These are phyloP conservation scores for Microsporum ferrugineum DNA, from an alignment of 2,329 filamentous ascomycete species.

Conservation along the genomic window DNA sequence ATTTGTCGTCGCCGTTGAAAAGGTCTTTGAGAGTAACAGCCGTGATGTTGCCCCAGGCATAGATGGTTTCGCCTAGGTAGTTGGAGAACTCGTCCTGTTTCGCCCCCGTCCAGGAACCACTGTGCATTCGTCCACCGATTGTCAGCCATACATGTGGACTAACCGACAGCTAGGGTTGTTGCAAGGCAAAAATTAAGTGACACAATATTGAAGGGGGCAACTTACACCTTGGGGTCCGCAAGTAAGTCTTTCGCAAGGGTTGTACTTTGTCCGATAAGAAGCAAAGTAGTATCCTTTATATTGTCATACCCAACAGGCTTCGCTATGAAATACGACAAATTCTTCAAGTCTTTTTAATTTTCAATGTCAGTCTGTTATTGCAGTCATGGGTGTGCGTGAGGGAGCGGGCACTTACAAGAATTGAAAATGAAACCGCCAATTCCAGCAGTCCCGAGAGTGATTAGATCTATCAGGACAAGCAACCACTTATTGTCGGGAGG, in stretches of 20 bases:
- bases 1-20: not conserved
- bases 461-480: constrained; percentile 9
- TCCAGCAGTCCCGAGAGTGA: constrained; percentile 8
- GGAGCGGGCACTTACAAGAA: not conserved
- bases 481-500: constrained; percentile 9
- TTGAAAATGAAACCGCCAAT: constrained; percentile 12
- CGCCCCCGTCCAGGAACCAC: not conserved
- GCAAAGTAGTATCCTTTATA: not conserved
- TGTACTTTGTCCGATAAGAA: not conserved
- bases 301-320: not conserved
- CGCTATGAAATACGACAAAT: not conserved
- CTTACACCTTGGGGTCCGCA: not conserved
- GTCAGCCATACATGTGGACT: not conserved
- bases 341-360: not conserved
- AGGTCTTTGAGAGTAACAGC: not conserved
- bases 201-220: not conserved
- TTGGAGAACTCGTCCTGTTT: not conserved
- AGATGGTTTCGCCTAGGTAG: not conserved
- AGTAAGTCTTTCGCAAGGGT: not conserved
- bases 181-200: not conserved
- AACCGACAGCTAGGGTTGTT: not conserved
- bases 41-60: not conserved
- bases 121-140: not conserved
- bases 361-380: not conserved
- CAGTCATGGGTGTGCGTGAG: not conserved